Evolutionary conservation across 179 eudicot genomes (phyloP).

Genomic region (Gypsophila paniculata): DNA sequence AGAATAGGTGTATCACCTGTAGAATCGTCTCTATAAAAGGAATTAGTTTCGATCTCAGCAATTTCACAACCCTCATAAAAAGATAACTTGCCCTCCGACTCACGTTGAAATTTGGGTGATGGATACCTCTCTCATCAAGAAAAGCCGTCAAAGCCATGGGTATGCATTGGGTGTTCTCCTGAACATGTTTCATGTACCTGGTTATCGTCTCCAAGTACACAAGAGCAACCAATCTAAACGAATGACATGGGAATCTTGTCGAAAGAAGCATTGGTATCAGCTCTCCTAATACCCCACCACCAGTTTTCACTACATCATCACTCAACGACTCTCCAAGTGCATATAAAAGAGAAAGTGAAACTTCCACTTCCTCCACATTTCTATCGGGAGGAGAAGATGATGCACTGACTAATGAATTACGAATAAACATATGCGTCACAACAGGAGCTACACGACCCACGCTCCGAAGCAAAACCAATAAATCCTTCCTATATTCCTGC

Average conservation of each 20-base stretch:
- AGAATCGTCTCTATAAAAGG: slow-evolving; percentile 87
- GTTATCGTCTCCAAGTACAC: slow-evolving; percentile 82
- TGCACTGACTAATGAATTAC: slow-evolving; percentile 63
- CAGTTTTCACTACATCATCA: slow-evolving; percentile 67
- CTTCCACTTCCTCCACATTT: slow-evolving; percentile 94
- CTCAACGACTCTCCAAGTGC: slow-evolving; percentile 86
- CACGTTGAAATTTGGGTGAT: slow-evolving; percentile 75
- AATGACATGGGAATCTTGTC: slow-evolving; percentile 81
- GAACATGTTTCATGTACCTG: slow-evolving; percentile 77
- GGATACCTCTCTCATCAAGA: slow-evolving; percentile 95
- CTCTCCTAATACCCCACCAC: slow-evolving; percentile 73
- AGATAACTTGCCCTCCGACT: slow-evolving; percentile 94
- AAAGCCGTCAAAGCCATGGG: slow-evolving; percentile 68
- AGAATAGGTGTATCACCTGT: slow-evolving; percentile 53
- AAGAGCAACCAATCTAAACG: slow-evolving; percentile 84
- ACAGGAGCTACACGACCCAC: slow-evolving; percentile 93
- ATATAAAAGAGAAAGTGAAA: slow-evolving; percentile 77
- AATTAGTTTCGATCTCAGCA: slow-evolving; percentile 78
- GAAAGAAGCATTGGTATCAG: slow-evolving; percentile 82
- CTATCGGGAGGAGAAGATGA: slow-evolving; percentile 59
- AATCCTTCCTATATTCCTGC: slow-evolving; percentile 80
- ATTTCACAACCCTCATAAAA: slow-evolving; percentile 86
- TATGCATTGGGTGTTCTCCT: slow-evolving; percentile 65
- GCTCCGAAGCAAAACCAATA: slow-evolving; percentile 70
- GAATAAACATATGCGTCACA: slow-evolving; percentile 69